Evolutionary conservation across 768 basidiomycete genomes (phyloP).

Genomic region (Imleria badia): DNA sequence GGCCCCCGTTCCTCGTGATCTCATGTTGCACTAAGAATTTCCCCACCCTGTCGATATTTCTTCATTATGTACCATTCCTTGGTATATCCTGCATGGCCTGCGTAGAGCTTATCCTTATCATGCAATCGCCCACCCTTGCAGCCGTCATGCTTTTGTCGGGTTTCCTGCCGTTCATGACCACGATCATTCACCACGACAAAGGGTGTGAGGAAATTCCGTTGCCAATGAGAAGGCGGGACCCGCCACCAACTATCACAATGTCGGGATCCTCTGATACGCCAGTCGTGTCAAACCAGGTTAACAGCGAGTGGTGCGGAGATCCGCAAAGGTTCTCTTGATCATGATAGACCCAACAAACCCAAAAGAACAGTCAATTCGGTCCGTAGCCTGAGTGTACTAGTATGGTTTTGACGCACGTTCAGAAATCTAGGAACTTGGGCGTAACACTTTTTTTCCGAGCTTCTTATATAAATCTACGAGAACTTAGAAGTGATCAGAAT

Average conservation of each 20-base stretch:
- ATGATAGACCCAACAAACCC: background rate
- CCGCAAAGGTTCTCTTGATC: background rate
- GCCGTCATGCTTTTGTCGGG: slow-evolving; percentile 7
- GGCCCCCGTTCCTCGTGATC: background rate
- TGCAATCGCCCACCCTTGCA: slow-evolving; percentile 9
- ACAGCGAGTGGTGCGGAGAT: background rate
- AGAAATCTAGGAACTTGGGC: background rate
- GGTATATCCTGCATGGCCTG: slow-evolving; percentile 13
- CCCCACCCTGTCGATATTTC: slow-evolving; percentile 2
- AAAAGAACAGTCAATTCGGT: background rate
- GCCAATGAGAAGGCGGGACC: background rate
- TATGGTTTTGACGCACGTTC: no score
- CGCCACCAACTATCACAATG: no score
- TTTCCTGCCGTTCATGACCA: slow-evolving; percentile 6
- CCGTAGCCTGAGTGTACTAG: no score
- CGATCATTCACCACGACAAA: background rate
- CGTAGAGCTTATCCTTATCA: slow-evolving; percentile 3
- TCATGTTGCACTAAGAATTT: background rate
- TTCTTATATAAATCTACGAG: background rate
- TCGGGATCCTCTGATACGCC: background rate
- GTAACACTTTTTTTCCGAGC: background rate
- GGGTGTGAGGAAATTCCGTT: background rate
- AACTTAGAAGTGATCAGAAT: background rate
- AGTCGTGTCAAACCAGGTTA: background rate
- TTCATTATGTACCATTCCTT: slow-evolving; percentile 15